Base-by-base conservation (phyloP, 805 yeast species). In the Metschnikowia aberdeeniae region DNA sequence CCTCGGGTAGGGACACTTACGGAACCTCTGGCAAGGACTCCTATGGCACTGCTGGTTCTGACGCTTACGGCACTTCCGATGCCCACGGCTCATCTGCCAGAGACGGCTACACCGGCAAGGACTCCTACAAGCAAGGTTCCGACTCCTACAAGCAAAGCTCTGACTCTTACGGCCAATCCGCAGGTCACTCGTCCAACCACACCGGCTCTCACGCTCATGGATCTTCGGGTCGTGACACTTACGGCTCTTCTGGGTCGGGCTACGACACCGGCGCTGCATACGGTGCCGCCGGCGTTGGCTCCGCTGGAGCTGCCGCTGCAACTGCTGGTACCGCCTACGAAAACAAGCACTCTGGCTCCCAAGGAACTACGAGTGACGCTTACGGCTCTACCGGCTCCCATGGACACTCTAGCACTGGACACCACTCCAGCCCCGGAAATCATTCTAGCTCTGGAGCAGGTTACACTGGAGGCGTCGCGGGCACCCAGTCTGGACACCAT, bases 21-120 rank as follows among this genome's bases (percentile, higher is more conserved):
- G 59, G 54, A 5, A 32, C 53, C 17, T 19, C 54, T 41, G 56
- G 54, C 13, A 41, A 45, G 36, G 51, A 50, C 47, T 44, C 56
- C 14, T 45, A 50, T 37, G n/a, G n/a, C n/a, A n/a, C n/a, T n/a
- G n/a, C n/a, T n/a, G n/a, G n/a, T n/a, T 34, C 55, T 14, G 53
- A 52, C 19, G 12, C 24, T 19, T 9, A 26, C 40, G 20, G 26
- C 17, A 17, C 17, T 17, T 17, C 17, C 17, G 17, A 17, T 3
- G 17, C 17, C 17, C 17, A 17, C 17, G 17, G 17, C 17, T 17
- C 17, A 17, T 17, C 17, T 17, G 17, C 3, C 17, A 17, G n/a
- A n/a, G n/a, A n/a, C n/a, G n/a, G 17, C 17, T 17, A 17, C 17
- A 17, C 54, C 37, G 56, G 54, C 14, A 41, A 45, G 35, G 51